These are phyloP conservation scores for Elongisporangium prolatum DNA, from an alignment of 352 stramenopile species.

Conservation along the genomic window DNA sequence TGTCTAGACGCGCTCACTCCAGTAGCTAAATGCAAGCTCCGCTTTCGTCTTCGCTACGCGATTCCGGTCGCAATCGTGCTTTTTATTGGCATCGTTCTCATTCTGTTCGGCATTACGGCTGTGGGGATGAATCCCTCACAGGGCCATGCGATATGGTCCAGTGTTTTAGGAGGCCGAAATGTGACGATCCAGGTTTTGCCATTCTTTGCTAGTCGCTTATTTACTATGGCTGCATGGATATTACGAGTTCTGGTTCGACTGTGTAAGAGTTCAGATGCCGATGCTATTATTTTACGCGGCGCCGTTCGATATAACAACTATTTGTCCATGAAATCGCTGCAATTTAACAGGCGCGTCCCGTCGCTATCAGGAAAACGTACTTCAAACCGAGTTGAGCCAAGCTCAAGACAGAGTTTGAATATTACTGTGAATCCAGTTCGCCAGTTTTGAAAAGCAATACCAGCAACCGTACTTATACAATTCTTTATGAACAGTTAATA, in stretches of 20 bases:
- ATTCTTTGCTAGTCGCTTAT: not conserved
- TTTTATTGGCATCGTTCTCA: not conserved
- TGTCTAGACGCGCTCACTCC: slow-evolving; percentile 10
- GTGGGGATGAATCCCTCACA: not conserved
- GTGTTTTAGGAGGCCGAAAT: not conserved
- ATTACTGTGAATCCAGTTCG: not conserved
- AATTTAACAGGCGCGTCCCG: not conserved
- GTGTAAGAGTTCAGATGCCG: not conserved
- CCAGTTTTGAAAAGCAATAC: too few relatives aligned
- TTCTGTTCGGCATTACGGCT: not conserved
- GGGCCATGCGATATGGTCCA: not conserved
- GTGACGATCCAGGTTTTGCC: not conserved
- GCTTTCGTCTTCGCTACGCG: not conserved
- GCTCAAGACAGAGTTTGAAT: not conserved
- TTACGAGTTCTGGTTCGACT: not conserved
- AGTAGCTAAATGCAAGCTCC: slow-evolving; percentile 3
- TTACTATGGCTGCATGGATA: not conserved
- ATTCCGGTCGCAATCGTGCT: not conserved
- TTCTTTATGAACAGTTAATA: too few relatives aligned
- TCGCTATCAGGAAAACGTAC: not conserved
- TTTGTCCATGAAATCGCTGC: not conserved
- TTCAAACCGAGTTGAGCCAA: not conserved
- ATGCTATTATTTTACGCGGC: not conserved
- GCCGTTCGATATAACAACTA: not conserved
- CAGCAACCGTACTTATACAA: too few relatives aligned